Evolutionary conservation across 2,329 filamentous ascomycete species (phyloP), one percentile per base, ranked within the genome.

Genomic region (Calonectria crousiana): DNA sequence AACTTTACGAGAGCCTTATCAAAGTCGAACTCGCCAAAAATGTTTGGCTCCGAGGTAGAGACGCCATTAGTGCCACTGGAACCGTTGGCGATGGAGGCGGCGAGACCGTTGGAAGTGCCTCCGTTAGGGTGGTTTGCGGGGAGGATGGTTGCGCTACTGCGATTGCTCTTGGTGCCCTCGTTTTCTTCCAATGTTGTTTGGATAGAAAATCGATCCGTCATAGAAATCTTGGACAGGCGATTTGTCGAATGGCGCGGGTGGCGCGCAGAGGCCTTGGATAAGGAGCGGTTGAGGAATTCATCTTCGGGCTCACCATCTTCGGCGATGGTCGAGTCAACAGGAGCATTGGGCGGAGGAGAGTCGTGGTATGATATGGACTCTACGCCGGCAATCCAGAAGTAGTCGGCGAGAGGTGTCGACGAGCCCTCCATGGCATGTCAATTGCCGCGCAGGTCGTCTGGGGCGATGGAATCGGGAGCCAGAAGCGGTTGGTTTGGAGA

Each of bases 1-100:
- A 99, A 99, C 86, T 98, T 98, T 81, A 95, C 88, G 78, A 99
- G 89, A 32, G 97, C 96, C 82, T 94, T 93, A 83, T 98, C 97
- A 81, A 99, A 99, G 84, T 98, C 97, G 81, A 95, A 95, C 82
- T 98, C 95, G 72, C 85, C 86, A 75, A 90, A 85, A 41, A 87
- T 79, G 47, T 79, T 78, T 52, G 84, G 84, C 18, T 84, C 83
- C 16, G 67, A 16, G 38, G 83, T 38, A 47, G 79, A 77, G 53
- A 82, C 79, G 49, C 84, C 84, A 28, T 84, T 83, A 26, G 49
- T 47, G 52, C 83, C 83, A 47, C 81, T 76, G 51, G 70, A 69
- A 34, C 79, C 78, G 44, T 70, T 71, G 74, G 78, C 68, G 62
- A 65, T 73, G 52, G 68, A 28, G 74, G 78, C 68, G 65, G 67